A percentile compares a stretch with the other conserved stretches of the same genome.
phyloP scores from a whole-genome alignment of 2,329 filamentous ascomycete genomes.

The Arthrobotrys pseudoclavata region DNA sequence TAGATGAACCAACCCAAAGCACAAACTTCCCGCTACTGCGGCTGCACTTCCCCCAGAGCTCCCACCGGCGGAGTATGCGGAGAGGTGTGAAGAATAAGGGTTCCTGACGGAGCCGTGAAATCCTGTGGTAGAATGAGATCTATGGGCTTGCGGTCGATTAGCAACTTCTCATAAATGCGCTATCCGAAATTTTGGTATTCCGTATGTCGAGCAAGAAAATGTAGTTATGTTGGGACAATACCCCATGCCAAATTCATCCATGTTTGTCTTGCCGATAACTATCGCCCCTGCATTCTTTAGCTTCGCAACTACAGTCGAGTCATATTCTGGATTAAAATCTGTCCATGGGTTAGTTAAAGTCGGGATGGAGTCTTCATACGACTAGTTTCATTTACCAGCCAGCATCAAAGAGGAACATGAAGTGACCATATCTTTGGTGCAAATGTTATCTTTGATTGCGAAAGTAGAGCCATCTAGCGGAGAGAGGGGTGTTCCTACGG shows the following conservation, averaged over 20 bases:
- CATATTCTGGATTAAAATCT: slow-evolving; percentile 77
- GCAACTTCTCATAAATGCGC: background rate
- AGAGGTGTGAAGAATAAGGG: slow-evolving; percentile 66
- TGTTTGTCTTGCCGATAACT: slow-evolving; percentile 84
- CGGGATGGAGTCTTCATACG: background rate
- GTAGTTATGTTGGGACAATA: slow-evolving; percentile 54
- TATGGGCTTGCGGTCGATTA: slow-evolving; percentile 38
- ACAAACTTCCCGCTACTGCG: slow-evolving; percentile 77
- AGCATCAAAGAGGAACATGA: slow-evolving; percentile 87
- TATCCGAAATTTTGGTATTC: background rate
- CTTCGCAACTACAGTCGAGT: slow-evolving; percentile 82
- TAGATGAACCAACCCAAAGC: slow-evolving; percentile 70
- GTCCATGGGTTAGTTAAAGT: background rate
- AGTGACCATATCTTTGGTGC: slow-evolving; percentile 75
- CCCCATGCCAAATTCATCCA: slow-evolving; percentile 98
- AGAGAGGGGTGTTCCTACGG: slow-evolving; percentile 2
- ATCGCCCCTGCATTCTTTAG: slow-evolving; percentile 75
- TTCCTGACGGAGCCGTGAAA: slow-evolving; percentile 76
- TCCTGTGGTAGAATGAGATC: slow-evolving; percentile 79
- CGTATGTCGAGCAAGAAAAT: background rate
- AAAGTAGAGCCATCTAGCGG: slow-evolving; percentile 69
- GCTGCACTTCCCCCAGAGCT: slow-evolving; percentile 95
- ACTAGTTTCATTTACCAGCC: slow-evolving; percentile 43
- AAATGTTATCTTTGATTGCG: slow-evolving; percentile 83
- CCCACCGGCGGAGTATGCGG: slow-evolving; percentile 77